Evolutionary conservation across 164 flowering plant genomes (phyloP).

Genomic region (Pachysandra terminalis): DNA sequence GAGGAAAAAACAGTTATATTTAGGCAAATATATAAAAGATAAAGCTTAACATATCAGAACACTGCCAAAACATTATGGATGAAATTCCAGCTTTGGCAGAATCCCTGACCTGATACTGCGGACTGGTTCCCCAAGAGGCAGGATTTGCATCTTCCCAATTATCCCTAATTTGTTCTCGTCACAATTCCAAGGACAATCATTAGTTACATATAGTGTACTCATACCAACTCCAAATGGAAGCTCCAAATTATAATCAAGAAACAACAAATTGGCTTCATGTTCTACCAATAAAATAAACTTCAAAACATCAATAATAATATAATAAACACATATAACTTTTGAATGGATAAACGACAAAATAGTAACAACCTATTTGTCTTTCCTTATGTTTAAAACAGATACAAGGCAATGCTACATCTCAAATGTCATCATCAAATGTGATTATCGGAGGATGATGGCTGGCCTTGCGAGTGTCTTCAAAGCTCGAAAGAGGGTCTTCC

Average conservation of each 20-base stretch:
- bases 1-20: slow-evolving; percentile 14
- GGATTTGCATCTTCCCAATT: slow-evolving; percentile 98
- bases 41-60: not conserved
- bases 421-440: too few species aligned
- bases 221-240: not conserved
- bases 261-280: not conserved
- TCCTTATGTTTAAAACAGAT: too few species aligned
- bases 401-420: too few species aligned
- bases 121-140: slow-evolving; percentile 91
- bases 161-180: slow-evolving; percentile 46
- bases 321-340: too few species aligned
- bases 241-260: not conserved
- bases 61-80: not conserved
- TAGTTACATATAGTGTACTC: not conserved
- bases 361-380: too few species aligned
- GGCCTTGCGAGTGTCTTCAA: too few species aligned
- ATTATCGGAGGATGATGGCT: too few species aligned
- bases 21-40: not conserved
- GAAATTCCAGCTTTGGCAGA: not conserved
- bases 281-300: too few species aligned
- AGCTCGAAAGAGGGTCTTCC: too few species aligned
- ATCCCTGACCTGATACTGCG: slow-evolving; percentile 78
- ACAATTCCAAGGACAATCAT: not conserved
- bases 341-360: too few species aligned
- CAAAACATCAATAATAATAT: too few species aligned